Conservation (phyloP, 148 eudicot species). For the Mesembryanthemum crystallinum region DNA sequence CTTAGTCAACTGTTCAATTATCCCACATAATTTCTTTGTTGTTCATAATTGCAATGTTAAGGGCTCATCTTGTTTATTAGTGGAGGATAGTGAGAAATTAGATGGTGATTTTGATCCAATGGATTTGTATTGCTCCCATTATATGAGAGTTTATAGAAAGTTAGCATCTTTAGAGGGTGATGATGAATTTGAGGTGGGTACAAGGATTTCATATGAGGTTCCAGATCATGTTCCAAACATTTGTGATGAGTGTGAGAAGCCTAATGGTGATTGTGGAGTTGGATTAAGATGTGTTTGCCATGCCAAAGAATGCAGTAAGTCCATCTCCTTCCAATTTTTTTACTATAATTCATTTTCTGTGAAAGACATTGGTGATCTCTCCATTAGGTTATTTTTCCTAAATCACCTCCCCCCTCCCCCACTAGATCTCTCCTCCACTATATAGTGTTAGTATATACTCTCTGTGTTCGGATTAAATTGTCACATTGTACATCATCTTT, state of each 20-base stretch:
- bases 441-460: no score
- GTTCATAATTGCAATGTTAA: background rate
- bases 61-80: background rate
- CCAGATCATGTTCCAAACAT: background rate
- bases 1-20: background rate
- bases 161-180: background rate
- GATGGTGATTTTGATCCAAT: background rate
- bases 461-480: no score
- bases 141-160: background rate
- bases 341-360: no score
- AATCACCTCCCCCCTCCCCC: no score
- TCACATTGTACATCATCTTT: no score
- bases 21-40: background rate
- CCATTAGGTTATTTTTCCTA: no score
- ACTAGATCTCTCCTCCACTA: no score
- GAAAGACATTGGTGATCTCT: no score
- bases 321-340: no score
- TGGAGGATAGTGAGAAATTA: background rate
- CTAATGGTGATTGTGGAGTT: background rate
- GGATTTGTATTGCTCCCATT: background rate
- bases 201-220: background rate
- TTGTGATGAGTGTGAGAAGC: background rate
- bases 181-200: background rate
- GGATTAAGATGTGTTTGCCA: slow-evolving; percentile 1
- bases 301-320: slow-evolving; percentile 3